Base-by-base conservation (phyloP, 345 rosid species). In the Salix dunnii region DNA sequence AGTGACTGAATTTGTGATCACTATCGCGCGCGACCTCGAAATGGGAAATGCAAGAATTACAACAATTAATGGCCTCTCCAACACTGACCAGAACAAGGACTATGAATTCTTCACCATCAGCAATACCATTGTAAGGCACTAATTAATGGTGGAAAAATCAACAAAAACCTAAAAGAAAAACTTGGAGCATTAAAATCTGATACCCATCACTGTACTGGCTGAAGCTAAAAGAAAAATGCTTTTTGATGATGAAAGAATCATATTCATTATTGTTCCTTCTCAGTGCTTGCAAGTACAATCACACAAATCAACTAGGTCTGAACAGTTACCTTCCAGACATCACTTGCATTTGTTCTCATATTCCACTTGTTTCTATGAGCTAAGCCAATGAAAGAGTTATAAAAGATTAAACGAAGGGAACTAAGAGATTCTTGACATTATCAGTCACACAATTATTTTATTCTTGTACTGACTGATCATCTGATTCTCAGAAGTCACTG, bases 331-430 rank as follows among this genome's bases (percentile, higher is more conserved):
- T 67, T 35, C 4, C 42, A 2, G 7, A 30, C 14, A 14, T 66
- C 72, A 76, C 62, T 61, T 70, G 74, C 17, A 42, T 5, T 4
- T 70, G 30, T 46, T 25, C 72, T 51, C 20, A 4, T 74, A 63
- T 63, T 74, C 61, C 42, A 63, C 9, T 8, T 63, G 21, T 13
- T 30, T 31, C 17, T 71, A 20, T 11, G 25, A 10, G 63, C 63
- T 58, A 23, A 58, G 27, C 23, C 5, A 27, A 11, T 27, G 33
- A 25, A 62, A 25, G 35, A 62, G 27, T 9, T 3, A 20, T 1
- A 36, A 6, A n/a, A 5, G 7, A n/a, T 0, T 1, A 36, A 6
- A n/a, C 2, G 7, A n/a, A 0, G 5, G n/a, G 36, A n/a, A n/a
- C 14, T 67, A 16, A 20, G 58, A 51, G 61, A 53, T 2, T 53